phyloP scores from a whole-genome alignment of 345 rosid species.

The Syzygium aromaticum region DNA sequence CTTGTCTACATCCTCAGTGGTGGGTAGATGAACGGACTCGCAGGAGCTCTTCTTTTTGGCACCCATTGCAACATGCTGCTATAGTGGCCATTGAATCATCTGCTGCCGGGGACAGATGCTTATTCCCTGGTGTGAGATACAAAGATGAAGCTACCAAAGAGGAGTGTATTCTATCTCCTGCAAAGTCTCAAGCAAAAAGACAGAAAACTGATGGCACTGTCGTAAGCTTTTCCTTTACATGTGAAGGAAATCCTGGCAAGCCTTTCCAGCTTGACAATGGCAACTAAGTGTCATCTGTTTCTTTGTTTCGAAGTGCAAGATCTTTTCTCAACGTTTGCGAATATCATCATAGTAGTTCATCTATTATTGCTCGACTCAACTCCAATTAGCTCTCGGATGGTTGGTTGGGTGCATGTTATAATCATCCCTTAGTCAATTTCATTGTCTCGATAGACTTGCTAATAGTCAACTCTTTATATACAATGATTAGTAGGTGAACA shows the following conservation, averaged over 20 bases:
- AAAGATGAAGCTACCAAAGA: constrained; percentile 11
- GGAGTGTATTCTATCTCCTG: constrained; percentile 17
- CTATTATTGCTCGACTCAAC: background rate
- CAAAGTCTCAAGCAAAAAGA: constrained; percentile 44
- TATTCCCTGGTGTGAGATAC: constrained; percentile 30
- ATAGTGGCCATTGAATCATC: constrained; percentile 77
- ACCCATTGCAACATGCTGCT: constrained; percentile 74
- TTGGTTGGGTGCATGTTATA: background rate
- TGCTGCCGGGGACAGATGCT: constrained; percentile 59
- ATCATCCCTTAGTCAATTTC: background rate
- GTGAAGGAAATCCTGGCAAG: background rate
- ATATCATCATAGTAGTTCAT: background rate
- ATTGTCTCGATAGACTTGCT: background rate
- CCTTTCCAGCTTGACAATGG: background rate
- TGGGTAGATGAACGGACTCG: constrained; percentile 34
- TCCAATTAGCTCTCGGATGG: background rate
- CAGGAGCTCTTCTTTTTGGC: constrained; percentile 29
- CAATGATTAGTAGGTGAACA: background rate
- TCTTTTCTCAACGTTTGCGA: background rate
- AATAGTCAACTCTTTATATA: background rate
- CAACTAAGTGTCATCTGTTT: background rate
- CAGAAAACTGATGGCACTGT: constrained; percentile 30
- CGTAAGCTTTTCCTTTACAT: constrained; percentile 12
- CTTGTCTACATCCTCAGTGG: constrained; percentile 72
- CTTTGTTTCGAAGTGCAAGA: background rate